phyloP scores from a whole-genome alignment of 768 basidiomycete genomes.

The Kwoniella shandongensis region DNA sequence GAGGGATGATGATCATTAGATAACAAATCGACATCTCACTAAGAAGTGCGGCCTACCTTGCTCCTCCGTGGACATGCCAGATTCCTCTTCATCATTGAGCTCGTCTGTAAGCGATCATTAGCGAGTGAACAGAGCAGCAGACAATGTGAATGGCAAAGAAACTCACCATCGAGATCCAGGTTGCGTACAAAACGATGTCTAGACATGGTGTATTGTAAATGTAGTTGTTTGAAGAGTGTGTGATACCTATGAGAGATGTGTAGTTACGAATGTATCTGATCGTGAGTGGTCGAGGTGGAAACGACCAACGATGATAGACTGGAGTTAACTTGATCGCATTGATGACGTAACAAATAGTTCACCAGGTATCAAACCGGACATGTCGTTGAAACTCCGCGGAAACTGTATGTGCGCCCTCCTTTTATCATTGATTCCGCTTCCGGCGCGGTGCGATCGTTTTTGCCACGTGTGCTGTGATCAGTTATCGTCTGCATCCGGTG shows the following conservation, averaged over 20 bases:
- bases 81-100: constrained; percentile 68
- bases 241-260: background rate
- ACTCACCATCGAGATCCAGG: constrained; percentile 65
- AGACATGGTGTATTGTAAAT: constrained; percentile 64
- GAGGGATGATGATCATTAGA: constrained; percentile 25
- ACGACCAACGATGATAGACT: no score
- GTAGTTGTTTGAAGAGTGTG: background rate
- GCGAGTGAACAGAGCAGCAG: background rate
- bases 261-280: background rate
- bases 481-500: no score
- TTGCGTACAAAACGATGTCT: constrained; percentile 87
- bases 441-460: no score
- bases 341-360: no score
- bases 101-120: constrained; percentile 62
- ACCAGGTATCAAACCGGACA: no score
- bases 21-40: background rate
- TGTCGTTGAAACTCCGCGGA: no score
- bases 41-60: constrained; percentile 59
- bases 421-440: no score
- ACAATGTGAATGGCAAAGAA: background rate
- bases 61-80: constrained; percentile 75
- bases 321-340: no score
- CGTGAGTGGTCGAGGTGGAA: no score
- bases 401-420: no score
- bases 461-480: no score